A percentile compares a stretch with the other conserved stretches of the same genome.
These are phyloP conservation scores for Gaultheria prostrata DNA, from an alignment of 148 eudicot genomes.

Conservation along the genomic window DNA sequence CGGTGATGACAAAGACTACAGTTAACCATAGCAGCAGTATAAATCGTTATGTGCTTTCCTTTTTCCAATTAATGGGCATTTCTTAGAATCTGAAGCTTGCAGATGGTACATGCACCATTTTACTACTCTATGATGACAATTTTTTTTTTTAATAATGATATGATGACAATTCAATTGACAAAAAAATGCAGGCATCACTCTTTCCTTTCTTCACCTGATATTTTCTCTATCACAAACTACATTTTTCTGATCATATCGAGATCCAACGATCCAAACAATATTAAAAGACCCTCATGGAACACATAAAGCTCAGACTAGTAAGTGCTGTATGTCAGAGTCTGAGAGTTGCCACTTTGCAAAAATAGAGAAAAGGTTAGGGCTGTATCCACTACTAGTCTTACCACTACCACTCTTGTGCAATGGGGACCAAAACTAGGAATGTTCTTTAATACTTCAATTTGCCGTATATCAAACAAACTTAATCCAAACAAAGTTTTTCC, in stretches of 20 bases:
- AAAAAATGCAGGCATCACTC: background rate
- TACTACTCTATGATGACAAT: background rate
- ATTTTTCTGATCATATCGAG: background rate
- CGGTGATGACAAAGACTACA: background rate
- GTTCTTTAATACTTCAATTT: background rate
- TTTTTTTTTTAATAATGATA: background rate
- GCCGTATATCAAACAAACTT: background rate
- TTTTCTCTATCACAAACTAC: background rate
- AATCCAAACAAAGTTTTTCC: background rate
- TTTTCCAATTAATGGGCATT: too few relatives aligned
- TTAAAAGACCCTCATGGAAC: background rate
- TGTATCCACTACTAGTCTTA: background rate
- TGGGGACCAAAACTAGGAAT: conserved; percentile 3
- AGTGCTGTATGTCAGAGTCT: background rate
- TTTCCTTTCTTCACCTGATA: background rate
- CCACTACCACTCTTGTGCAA: background rate
- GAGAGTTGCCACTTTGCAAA: background rate
- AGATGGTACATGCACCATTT: background rate
- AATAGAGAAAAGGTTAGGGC: background rate
- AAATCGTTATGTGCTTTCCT: too few relatives aligned
- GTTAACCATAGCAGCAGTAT: background rate
- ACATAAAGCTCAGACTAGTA: background rate
- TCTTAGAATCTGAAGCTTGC: background rate
- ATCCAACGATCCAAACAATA: background rate
- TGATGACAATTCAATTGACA: background rate